Percentiles rank a stretch among this genome's conserved stretches.
phyloP scores from a whole-genome alignment of 2,329 filamentous ascomycete genomes.

The Paracamarosporium sp. region DNA sequence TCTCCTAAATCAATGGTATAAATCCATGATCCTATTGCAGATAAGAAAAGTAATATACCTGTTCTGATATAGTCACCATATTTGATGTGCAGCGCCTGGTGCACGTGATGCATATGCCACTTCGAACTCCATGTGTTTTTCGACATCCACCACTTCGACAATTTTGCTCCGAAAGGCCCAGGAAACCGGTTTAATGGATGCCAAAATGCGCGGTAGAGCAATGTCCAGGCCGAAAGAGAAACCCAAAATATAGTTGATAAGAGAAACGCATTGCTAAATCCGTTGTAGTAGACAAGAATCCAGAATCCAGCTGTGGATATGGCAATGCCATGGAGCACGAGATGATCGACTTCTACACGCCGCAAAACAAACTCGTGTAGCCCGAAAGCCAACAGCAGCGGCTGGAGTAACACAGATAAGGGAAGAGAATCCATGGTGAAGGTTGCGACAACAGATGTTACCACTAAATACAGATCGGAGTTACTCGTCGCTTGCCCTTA shows the following conservation, averaged over 20 bases:
- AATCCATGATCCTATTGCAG: background rate
- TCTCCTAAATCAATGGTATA: background rate
- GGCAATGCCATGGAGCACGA: constrained; percentile 3
- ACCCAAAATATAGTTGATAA: constrained; percentile 22
- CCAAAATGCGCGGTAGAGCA: constrained; percentile 29
- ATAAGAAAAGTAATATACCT: constrained; percentile 12
- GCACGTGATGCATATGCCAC: constrained; percentile 22
- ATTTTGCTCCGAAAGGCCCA: constrained; percentile 25
- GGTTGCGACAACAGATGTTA: background rate
- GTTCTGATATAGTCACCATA: constrained; percentile 36
- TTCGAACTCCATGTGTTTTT: constrained; percentile 22
- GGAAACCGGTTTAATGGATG: constrained; percentile 31
- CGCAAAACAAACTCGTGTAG: constrained; percentile 12
- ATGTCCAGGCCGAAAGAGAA: constrained; percentile 26
- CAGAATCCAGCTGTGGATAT: constrained; percentile 17
- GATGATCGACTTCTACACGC: constrained; percentile 13
- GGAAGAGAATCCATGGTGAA: background rate
- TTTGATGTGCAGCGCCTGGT: constrained; percentile 25
- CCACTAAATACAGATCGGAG: background rate
- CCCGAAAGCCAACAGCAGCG: constrained; percentile 5
- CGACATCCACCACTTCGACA: constrained; percentile 33
- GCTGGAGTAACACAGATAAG: background rate
- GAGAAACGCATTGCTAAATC: constrained; percentile 13
- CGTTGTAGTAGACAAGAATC: constrained; percentile 13
- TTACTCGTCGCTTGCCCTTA: background rate